A percentile compares a stretch with the other conserved stretches of the same genome.
Evolutionary conservation across 2,329 filamentous ascomycete species (phyloP).

Genomic region (Ophiostoma australiae): DNA sequence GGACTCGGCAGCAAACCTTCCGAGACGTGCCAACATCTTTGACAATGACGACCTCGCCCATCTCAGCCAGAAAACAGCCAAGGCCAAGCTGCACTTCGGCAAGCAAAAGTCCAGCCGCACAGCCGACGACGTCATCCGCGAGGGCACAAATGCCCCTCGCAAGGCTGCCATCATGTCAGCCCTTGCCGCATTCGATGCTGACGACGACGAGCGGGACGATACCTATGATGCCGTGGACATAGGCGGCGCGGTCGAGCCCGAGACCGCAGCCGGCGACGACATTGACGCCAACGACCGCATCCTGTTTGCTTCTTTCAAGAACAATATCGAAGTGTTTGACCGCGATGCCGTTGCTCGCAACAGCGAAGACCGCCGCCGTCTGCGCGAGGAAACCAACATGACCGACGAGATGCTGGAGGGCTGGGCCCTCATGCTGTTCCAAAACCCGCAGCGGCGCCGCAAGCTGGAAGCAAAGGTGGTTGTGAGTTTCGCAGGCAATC

Average conservation of each 20-base stretch:
- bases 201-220: constrained; percentile 95
- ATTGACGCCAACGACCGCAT: constrained; percentile 42
- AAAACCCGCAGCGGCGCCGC: constrained; percentile 64
- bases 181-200: constrained; percentile 80
- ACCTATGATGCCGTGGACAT: constrained; percentile 93
- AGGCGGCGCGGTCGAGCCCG: constrained; percentile 75
- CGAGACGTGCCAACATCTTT: constrained; percentile 63
- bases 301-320: constrained; percentile 68
- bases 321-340: constrained; percentile 56
- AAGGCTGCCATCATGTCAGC: constrained; percentile 87
- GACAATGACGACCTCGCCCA: constrained; percentile 76
- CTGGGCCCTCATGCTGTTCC: constrained; percentile 79
- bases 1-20: not conserved
- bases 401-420: constrained; percentile 92
- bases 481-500: constrained; percentile 54
- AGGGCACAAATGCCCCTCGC: constrained; percentile 55
- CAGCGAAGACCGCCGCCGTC: constrained; percentile 53
- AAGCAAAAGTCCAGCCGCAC: constrained; percentile 59
- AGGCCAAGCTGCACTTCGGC: constrained; percentile 69
- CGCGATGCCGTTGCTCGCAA: constrained; percentile 67
- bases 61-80: constrained; percentile 50
- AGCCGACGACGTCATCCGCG: constrained; percentile 66
- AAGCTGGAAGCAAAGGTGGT: constrained; percentile 62
- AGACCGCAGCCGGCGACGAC: constrained; percentile 59
- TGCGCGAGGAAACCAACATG: constrained; percentile 78